phyloP scores from a whole-genome alignment of 2,329 filamentous ascomycete species.

The Aureobasidium lini region DNA sequence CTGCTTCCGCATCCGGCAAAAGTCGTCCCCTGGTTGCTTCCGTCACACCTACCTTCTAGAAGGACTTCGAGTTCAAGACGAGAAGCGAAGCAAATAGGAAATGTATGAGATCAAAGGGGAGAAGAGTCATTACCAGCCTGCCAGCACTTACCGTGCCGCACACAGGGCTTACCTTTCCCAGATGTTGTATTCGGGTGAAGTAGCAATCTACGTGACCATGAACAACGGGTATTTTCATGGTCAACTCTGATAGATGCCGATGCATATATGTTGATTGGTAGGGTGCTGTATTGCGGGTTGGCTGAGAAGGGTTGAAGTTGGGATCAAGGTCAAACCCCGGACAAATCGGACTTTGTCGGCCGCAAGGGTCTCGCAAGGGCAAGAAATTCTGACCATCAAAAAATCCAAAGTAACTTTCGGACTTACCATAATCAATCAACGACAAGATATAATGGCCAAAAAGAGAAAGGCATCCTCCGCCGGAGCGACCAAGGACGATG shows the following conservation, averaged over 20 bases:
- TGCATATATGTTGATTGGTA: too few relatives aligned
- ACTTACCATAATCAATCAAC: background rate
- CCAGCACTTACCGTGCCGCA: too few relatives aligned
- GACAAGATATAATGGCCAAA: constrained; percentile 17
- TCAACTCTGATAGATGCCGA: too few relatives aligned
- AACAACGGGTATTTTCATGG: too few relatives aligned
- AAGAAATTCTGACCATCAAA: constrained; percentile 7
- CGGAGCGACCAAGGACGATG: background rate
- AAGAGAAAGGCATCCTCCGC: constrained; percentile 18
- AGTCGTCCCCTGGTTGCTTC: background rate
- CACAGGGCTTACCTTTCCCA: too few relatives aligned
- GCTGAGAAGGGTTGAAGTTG: background rate
- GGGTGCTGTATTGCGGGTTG: too few relatives aligned
- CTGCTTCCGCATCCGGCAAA: background rate
- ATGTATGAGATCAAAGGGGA: too few relatives aligned
- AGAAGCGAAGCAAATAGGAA: too few relatives aligned
- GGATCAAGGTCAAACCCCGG: background rate
- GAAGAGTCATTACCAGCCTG: too few relatives aligned
- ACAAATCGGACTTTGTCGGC: background rate
- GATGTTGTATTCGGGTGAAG: too few relatives aligned
- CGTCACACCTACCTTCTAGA: background rate
- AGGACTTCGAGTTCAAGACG: background rate
- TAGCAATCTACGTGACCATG: too few relatives aligned
- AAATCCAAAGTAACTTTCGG: background rate
- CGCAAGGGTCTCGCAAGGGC: background rate